A percentile compares a stretch with the other conserved stretches of the same genome.
Evolutionary conservation across 2,329 filamentous ascomycete genomes (phyloP).

Genomic region (Sclerotinia minor): DNA sequence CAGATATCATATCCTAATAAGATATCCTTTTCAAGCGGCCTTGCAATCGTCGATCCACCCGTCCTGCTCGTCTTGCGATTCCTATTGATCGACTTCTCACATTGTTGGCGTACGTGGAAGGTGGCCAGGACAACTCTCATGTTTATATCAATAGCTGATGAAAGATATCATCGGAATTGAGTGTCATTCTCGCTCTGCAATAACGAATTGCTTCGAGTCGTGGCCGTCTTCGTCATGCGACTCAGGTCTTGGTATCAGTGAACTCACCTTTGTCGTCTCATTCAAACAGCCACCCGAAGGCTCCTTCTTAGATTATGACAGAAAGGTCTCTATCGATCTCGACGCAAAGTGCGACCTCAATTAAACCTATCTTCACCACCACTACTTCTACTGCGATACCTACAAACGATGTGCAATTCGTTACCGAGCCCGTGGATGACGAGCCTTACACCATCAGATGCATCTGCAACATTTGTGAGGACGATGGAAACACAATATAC

Average conservation of each 20-base stretch:
- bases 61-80: not conserved
- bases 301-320: constrained; percentile 45
- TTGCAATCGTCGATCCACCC: constrained; percentile 10
- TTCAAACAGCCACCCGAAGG: constrained; percentile 41
- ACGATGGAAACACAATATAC: constrained; percentile 96
- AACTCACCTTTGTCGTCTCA: constrained; percentile 41
- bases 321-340: constrained; percentile 43
- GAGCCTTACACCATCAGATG: constrained; percentile 96
- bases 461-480: constrained; percentile 89
- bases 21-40: constrained; percentile 2
- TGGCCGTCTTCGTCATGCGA: constrained; percentile 44
- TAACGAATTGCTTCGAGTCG: constrained; percentile 39
- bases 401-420: constrained; percentile 36
- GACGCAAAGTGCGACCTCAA: constrained; percentile 42
- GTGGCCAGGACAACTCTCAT: constrained; percentile 12
- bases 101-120: constrained; percentile 22
- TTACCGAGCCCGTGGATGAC: constrained; percentile 60
- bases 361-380: constrained; percentile 32
- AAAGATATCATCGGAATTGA: constrained; percentile 31
- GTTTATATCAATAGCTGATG: constrained; percentile 36
- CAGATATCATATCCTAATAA: constrained; percentile 5
- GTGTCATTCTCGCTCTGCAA: constrained; percentile 37
- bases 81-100: constrained; percentile 13
- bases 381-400: constrained; percentile 32
- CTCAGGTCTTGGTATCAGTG: constrained; percentile 42